These are phyloP conservation scores for Paecilomyces fulvus DNA, from an alignment of 2,329 filamentous ascomycete species.

Conservation along the genomic window DNA sequence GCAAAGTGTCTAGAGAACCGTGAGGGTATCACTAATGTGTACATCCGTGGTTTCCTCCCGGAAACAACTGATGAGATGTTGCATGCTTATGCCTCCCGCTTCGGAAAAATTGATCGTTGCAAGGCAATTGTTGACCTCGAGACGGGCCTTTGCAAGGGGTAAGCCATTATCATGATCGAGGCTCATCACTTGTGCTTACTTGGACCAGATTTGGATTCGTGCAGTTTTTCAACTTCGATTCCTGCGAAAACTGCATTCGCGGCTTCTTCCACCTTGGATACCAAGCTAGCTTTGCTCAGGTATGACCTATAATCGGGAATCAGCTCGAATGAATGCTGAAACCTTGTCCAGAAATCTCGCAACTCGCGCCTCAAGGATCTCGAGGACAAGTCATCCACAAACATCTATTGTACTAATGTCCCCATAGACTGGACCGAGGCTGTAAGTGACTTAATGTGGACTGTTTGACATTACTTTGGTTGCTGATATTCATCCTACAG, in stretches of 20 bases:
- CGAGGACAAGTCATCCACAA: slow-evolving; percentile 80
- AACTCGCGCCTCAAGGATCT: slow-evolving; percentile 97
- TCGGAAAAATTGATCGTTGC: slow-evolving; percentile 89
- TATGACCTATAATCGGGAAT: slow-evolving; percentile 31
- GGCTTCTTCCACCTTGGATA: slow-evolving; percentile 92
- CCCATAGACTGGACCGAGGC: slow-evolving; percentile 87
- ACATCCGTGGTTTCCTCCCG: slow-evolving; percentile 91
- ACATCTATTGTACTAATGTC: slow-evolving; percentile 95
- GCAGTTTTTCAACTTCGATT: slow-evolving; percentile 78
- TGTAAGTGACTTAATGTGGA: slow-evolving; percentile 43
- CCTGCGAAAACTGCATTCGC: slow-evolving; percentile 92
- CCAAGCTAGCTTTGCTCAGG: slow-evolving; percentile 92
- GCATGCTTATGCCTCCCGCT: slow-evolving; percentile 71
- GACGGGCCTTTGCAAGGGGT: slow-evolving; percentile 95
- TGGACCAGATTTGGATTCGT: slow-evolving; percentile 82
- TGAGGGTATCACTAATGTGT: slow-evolving; percentile 93
- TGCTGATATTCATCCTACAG: slow-evolving; percentile 36
- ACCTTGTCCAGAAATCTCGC: slow-evolving; percentile 72
- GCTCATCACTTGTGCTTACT: slow-evolving; percentile 8
- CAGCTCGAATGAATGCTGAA: slow-evolving; percentile 8
- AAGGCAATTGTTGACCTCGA: slow-evolving; percentile 97
- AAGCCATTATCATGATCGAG: slow-evolving; percentile 23
- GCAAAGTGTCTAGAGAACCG: slow-evolving; percentile 93
- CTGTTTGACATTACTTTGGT: neutral
- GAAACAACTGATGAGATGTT: slow-evolving; percentile 91